Evolutionary conservation across 1,139 yeast species (phyloP).

Genomic region (Pneumocystis carinii): DNA sequence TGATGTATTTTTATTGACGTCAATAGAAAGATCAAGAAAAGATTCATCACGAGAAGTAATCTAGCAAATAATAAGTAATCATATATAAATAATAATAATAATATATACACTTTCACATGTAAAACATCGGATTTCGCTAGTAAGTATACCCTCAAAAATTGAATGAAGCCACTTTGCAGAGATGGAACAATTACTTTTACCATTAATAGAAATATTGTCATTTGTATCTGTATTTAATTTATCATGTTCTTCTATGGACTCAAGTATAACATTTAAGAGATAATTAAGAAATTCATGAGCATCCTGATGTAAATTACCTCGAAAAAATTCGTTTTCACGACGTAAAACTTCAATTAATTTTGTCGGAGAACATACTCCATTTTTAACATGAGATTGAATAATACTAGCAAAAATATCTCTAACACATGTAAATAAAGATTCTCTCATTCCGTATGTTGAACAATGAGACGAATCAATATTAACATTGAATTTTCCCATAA

Average conservation of each 20-base stretch:
- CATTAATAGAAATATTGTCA: neutral
- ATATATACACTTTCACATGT: conserved; percentile 60
- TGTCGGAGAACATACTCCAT: conserved; percentile 76
- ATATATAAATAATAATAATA: neutral
- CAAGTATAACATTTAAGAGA: conserved; percentile 66
- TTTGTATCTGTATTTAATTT: conserved; percentile 6
- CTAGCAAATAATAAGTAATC: neutral
- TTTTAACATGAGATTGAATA: conserved; percentile 51
- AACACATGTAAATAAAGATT: conserved; percentile 53
- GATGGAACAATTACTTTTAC: conserved; percentile 17
- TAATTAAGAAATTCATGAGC: conserved; percentile 93
- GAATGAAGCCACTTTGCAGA: conserved; percentile 43
- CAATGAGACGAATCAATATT: conserved; percentile 19
- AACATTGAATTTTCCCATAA: conserved; percentile 6
- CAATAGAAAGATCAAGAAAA: conserved; percentile 75
- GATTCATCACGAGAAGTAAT: conserved; percentile 64
- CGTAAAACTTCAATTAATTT: conserved; percentile 61
- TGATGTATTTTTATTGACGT: conserved; percentile 61
- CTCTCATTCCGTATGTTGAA: conserved; percentile 34
- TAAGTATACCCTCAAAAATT: conserved; percentile 69
- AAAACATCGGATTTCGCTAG: conserved; percentile 78
- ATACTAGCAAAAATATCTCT: conserved; percentile 78
- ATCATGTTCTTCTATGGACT: conserved; percentile 34
- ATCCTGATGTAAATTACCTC: conserved; percentile 93
- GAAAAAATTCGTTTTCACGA: conserved; percentile 65